Base-by-base conservation (phyloP, 495 filamentous ascomycete species). In the Aspergillus coremiiformis region DNA sequence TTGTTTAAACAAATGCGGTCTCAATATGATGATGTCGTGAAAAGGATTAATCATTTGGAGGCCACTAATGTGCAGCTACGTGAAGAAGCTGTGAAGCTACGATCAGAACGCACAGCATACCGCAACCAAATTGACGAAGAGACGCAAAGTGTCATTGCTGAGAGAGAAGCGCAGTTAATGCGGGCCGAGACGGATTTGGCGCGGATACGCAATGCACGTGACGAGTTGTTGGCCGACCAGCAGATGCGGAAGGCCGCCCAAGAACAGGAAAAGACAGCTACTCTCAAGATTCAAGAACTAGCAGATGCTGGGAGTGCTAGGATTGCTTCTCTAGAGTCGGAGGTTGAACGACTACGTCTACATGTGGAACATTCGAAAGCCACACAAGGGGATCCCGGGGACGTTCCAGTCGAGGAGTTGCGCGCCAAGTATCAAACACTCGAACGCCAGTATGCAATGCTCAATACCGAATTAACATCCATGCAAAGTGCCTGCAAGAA, bases 1-100 rank as follows among this genome's bases (percentile, higher is more conserved):
- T 76, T 95, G 9, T 97, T 96, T 76, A 96, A 95, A 65, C 79
- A 84, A 53, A 78, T 96, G 52, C 94, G 89, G 68, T 81, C 80
- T 23, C 89, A 95, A 58, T 85, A 95, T 59, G 91, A 96, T 53
- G 94, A 96, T 63, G 81, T 94, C 15, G 87, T 96, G 48, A 89
- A 86, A 60, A 83, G 90, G 8, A 81, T 96, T 64, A 97, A 97
- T 63, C 80, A 95, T 61, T 69, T 96, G 6, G 90, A 97, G 67
- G 90, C 90, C 11, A 85, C 83, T 14, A 95, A 96, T 62, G 83
- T 84, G 41, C 83, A 90, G 56, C 72, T 96, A 23, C 83, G 85
- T 10, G 87, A 95, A 63, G 89, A 93, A 56, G 85, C 86, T 1
- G 83, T 90, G 64, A 93, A 87, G 60, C 71, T 87, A 47, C 87